A percentile compares a stretch with the other conserved stretches of the same genome.
These are phyloP conservation scores for Calonectria pseudoreteaudii DNA, from an alignment of 2,329 filamentous ascomycete genomes.

Conservation along the genomic window DNA sequence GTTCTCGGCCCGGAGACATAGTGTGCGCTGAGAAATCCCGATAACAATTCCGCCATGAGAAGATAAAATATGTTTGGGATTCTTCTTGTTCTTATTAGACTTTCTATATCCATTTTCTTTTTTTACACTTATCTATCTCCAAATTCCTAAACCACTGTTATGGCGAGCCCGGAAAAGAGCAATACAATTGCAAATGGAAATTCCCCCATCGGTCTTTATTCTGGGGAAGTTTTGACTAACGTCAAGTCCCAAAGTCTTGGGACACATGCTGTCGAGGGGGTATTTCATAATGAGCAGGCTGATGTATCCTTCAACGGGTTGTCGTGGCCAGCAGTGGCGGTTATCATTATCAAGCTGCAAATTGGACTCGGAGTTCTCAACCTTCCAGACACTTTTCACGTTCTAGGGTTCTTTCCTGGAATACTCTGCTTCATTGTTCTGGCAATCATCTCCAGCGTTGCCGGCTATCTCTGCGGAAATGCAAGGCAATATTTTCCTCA, in stretches of 20 bases:
- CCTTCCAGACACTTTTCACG: neutral
- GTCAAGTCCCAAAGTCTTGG: neutral
- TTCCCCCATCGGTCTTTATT: neutral
- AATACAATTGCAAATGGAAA: neutral
- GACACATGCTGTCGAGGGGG: neutral
- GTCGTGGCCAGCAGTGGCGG: neutral
- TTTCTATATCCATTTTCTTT: neutral
- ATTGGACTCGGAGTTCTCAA: neutral
- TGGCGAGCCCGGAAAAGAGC: neutral
- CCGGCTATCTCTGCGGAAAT: neutral
- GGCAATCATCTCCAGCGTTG: neutral
- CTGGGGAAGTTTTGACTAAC: neutral
- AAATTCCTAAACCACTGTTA: neutral
- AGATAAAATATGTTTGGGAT: no score
- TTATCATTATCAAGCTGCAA: neutral
- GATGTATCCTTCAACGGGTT: neutral
- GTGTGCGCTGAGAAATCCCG: neutral
- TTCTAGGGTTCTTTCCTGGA: neutral
- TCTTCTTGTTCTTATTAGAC: neutral
- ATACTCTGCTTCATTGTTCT: neutral
- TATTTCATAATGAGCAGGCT: neutral
- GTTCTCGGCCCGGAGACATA: neutral
- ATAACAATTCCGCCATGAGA: neutral
- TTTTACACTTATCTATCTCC: neutral
- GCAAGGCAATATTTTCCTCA: neutral